Base-by-base conservation (phyloP, 2,329 filamentous ascomycete genomes). In the Colletotrichum horii region DNA sequence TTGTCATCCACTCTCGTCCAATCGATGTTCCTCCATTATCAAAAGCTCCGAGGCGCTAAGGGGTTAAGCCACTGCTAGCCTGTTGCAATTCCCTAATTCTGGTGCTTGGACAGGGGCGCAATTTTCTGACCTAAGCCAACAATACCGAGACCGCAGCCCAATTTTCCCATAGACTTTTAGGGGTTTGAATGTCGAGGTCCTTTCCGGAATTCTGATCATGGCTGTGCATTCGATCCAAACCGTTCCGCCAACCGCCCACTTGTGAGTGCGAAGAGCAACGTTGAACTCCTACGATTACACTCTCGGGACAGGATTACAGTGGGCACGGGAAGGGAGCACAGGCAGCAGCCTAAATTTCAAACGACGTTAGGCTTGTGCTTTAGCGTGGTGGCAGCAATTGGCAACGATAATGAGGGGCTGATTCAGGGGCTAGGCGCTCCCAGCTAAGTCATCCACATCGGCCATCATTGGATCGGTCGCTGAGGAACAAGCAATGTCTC, bases 151-250 rank as follows among this genome's bases (percentile, higher is more conserved):
- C n/a, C 30, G 43, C n/a, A 22, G 43, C 19, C 43, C 3, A 6
- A n/a, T 11, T 12, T 48, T 4, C 43, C 43, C 6, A 48, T 22
- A 48, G n/a, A 14, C n/a, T 12, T 48, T 14, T 6, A 48, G 11
- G 4, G 43, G 9, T 48, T 22, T 48, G 12, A 7, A 48, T 48
- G 0, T 48, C n/a, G 43, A 48, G 0, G 9, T 43, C 38, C 9
- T 43, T 43, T 2, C 3, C 19, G n/a, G 1, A 22, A 14, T 14
- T 48, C 0, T 22, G 43, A n/a, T 1, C 19, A 22, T 3, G 0
- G 19, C 11, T 48, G 43, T 48, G n/a, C n/a, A 48, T 22, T 22
- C n/a, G 3, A 48, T 1, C 0, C n/a, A 48, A 7, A 0, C n/a
- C 11, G 9, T 0, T 48, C 1, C n/a, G 19, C 11, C 5, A 6